Evolutionary conservation across 495 filamentous ascomycete genomes (phyloP).

Genomic region (Aspergillus sparsus): DNA sequence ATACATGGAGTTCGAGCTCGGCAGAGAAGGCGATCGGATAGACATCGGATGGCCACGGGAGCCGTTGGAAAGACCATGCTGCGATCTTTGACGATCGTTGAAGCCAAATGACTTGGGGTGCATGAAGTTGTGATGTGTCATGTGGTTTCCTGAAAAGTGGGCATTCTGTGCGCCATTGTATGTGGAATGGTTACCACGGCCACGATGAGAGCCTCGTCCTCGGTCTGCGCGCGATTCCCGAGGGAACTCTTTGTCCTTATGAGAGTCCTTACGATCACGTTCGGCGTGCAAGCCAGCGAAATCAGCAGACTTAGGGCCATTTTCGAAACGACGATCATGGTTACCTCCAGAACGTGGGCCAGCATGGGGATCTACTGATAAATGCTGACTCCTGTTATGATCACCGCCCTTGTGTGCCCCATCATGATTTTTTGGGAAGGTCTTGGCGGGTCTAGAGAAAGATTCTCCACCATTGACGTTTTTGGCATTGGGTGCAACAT

Average conservation of each 20-base stretch:
- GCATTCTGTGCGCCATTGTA: slow-evolving; percentile 43
- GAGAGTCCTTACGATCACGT: slow-evolving; percentile 25
- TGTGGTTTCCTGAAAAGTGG: slow-evolving; percentile 52
- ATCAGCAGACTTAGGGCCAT: slow-evolving; percentile 44
- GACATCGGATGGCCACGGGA: slow-evolving; percentile 43
- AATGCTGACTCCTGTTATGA: slow-evolving; percentile 31
- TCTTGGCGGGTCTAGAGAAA: slow-evolving; percentile 35
- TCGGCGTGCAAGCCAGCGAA: slow-evolving; percentile 30
- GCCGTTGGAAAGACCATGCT: slow-evolving; percentile 38
- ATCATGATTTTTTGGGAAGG: slow-evolving; percentile 39
- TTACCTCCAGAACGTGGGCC: slow-evolving; percentile 31
- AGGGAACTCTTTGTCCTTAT: slow-evolving; percentile 38
- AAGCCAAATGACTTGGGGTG: slow-evolving; percentile 42
- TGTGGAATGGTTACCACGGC: slow-evolving; percentile 51
- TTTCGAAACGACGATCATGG: slow-evolving; percentile 41
- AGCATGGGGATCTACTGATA: slow-evolving; percentile 40
- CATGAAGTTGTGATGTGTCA: slow-evolving; percentile 43
- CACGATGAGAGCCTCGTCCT: slow-evolving; percentile 56
- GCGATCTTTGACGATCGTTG: slow-evolving; percentile 46
- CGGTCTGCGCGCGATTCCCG: slow-evolving; percentile 54
- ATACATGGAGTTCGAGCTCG: slow-evolving; percentile 43
- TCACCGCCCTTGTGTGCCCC: slow-evolving; percentile 33
- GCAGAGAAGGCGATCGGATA: slow-evolving; percentile 52
- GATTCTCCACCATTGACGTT: slow-evolving; percentile 34
- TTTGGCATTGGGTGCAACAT: slow-evolving; percentile 15